Conservation (phyloP, 345 rosid genomes). For the Angophora floribunda region DNA sequence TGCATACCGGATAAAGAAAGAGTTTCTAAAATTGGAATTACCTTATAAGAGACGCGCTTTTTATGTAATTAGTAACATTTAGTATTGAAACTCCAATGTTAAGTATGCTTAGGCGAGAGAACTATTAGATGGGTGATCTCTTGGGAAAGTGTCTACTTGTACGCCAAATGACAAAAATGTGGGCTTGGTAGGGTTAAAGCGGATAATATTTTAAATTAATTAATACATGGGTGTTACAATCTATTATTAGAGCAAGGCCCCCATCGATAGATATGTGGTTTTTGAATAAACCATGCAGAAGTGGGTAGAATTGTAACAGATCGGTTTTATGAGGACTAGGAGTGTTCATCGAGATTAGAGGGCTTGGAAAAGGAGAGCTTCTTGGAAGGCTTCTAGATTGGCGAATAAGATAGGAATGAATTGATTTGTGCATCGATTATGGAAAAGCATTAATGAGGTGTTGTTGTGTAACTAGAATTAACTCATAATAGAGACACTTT, state of each 20-base stretch:
- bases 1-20: not conserved
- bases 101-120: not conserved
- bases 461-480: not conserved
- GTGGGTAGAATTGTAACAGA: not conserved
- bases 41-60: not conserved
- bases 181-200: too few species aligned
- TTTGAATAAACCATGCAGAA: not conserved
- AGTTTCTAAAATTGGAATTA: too few species aligned
- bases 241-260: too few species aligned
- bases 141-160: too few species aligned
- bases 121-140: not conserved
- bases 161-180: too few species aligned
- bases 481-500: not conserved
- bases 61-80: not conserved
- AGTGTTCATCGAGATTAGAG: not conserved
- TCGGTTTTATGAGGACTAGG: not conserved
- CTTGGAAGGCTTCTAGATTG: not conserved
- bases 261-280: not conserved
- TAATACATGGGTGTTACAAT: too few species aligned
- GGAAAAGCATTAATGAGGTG: not conserved
- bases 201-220: too few species aligned
- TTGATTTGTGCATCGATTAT: rapidly evolving
- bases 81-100: not conserved
- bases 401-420: not conserved
- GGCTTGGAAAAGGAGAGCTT: not conserved